A percentile compares a stretch with the other conserved stretches of the same genome.
Conservation (phyloP, 805 yeast species). For the Candida maesae region DNA sequence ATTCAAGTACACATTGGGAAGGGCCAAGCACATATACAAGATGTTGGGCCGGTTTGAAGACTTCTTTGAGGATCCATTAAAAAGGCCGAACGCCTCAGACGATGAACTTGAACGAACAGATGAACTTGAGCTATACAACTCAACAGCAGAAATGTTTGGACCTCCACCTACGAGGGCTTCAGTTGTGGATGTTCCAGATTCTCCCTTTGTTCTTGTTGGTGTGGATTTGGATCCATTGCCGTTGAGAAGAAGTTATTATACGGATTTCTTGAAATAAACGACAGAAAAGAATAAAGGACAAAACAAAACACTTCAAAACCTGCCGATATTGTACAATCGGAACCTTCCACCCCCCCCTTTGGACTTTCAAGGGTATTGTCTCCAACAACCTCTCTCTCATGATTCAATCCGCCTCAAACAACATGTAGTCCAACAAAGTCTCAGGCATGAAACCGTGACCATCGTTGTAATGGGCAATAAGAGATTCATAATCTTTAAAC, state of each 20-base stretch:
- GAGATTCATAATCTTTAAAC: neutral
- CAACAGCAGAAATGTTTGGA: neutral
- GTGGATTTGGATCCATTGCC: constrained; percentile 3
- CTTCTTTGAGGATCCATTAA: constrained; percentile 9
- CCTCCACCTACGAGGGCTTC: constrained; percentile 8
- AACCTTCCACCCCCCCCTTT: no score
- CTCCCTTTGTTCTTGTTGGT: neutral
- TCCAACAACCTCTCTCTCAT: no score
- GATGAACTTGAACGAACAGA: no score
- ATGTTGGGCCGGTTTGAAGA: constrained; percentile 17
- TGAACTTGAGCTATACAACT: no score
- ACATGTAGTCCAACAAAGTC: constrained; percentile 4
- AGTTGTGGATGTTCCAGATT: neutral
- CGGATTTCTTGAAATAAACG: neutral
- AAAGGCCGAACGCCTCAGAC: no score
- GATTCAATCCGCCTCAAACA: neutral
- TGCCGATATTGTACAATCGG: no score
- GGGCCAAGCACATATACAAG: constrained; percentile 8
- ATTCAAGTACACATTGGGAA: constrained; percentile 7
- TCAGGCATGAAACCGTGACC: constrained; percentile 8
- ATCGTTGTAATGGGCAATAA: constrained; percentile 10
- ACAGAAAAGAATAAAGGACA: no score
- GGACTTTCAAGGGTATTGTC: no score
- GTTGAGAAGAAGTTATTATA: neutral
- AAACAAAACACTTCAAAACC: no score